phyloP scores from a whole-genome alignment of 306 rosid genomes.

The Senna siamea region DNA sequence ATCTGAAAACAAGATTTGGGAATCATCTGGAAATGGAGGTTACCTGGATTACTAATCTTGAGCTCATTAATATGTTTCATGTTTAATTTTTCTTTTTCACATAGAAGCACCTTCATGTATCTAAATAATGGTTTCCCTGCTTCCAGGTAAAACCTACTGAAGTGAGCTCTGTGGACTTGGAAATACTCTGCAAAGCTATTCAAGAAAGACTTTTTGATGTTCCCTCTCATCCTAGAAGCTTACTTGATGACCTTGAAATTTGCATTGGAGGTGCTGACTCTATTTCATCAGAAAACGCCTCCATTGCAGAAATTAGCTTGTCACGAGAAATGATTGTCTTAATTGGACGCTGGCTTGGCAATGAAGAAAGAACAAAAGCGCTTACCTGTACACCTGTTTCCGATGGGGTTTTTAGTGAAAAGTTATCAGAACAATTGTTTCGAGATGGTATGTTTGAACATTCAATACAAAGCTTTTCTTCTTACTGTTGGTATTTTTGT shows the following conservation, averaged over 20 bases:
- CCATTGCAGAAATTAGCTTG: slow-evolving; percentile 78
- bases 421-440: slow-evolving; percentile 77
- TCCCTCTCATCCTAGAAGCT: slow-evolving; percentile 81
- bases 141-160: slow-evolving; percentile 85
- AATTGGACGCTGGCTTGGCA: slow-evolving; percentile 87
- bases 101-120: slow-evolving; percentile 39
- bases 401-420: slow-evolving; percentile 70
- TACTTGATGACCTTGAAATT: slow-evolving; percentile 82
- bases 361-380: slow-evolving; percentile 75
- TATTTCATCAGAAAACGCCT: slow-evolving; percentile 61
- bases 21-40: slow-evolving; percentile 97
- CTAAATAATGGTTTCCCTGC: slow-evolving; percentile 32
- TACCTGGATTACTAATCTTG: slow-evolving; percentile 4
- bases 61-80: slow-evolving; percentile 6
- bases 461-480: slow-evolving; percentile 32
- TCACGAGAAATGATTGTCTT: slow-evolving; percentile 69
- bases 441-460: slow-evolving; percentile 76
- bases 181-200: slow-evolving; percentile 68
- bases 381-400: slow-evolving; percentile 53
- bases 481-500: slow-evolving; percentile 16
- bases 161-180: slow-evolving; percentile 74
- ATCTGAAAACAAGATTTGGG: slow-evolving; percentile 89
- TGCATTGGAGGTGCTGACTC: slow-evolving; percentile 79
- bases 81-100: slow-evolving; percentile 6
- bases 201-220: slow-evolving; percentile 60